Evolutionary conservation across 2,329 filamentous ascomycete genomes (phyloP), one percentile per base, ranked within the genome.

Genomic region (Botrytis deweyae): DNA sequence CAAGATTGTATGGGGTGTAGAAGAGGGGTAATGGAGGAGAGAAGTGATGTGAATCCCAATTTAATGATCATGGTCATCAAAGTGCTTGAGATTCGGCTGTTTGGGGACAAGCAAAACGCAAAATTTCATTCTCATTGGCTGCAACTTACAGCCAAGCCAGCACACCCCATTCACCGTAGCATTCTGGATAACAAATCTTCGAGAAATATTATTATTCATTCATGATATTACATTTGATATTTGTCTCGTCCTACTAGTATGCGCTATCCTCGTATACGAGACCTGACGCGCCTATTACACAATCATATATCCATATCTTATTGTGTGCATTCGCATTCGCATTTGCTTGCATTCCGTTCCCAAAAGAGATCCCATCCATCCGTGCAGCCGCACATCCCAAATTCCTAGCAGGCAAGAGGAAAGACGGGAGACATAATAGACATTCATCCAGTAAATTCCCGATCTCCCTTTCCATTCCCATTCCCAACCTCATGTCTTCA

Each of bases 151-250:
- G 59, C 36, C 33, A 33, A 10, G 59, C 36, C 36, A 36, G 6
- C 36, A 8, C 36, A 40, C 12, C 14, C 3, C 18, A n/a, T 62
- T 62, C 20, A 29, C 3, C 12, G 6, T 40, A 9, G 59, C 36
- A 62, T 33, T 58, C 7, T 8, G 14, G 14, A 29, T 29, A 9
- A 58, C 2, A 10, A 22, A 18, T 14, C 12, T 38, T 49, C 33
- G 29, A 29, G 29, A 55, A 55, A 58, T 16, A 58, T 65, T 55
- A 72, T 61, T 73, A 66, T 61, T 74, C 69, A 67, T 76, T 77
- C 76, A 75, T 78, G 76, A 74, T 77, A 77, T 77, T 78, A 78
- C 76, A 78, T 74, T 76, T 77, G 75, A 70, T 72, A 67, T 40
- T 40, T 44, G 8, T 66, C 59, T 36, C 16, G 58, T 62, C 44